These are phyloP conservation scores for Penicillium angulare DNA, from an alignment of 495 filamentous ascomycete species.

Conservation along the genomic window DNA sequence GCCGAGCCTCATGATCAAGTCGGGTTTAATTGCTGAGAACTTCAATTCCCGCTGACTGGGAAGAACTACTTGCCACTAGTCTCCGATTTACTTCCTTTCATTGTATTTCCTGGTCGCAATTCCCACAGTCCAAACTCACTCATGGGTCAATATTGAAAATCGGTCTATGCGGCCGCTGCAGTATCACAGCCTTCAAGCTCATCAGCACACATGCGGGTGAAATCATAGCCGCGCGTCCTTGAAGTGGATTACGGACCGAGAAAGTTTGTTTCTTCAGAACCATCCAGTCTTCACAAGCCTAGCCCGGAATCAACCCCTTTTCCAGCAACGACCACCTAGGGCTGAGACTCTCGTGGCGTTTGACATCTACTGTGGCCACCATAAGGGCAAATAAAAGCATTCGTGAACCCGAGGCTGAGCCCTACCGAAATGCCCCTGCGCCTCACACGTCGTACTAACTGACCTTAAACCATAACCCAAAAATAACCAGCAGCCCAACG, in stretches of 20 bases:
- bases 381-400: neutral
- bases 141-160: neutral
- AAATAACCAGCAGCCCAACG: no score
- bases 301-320: conserved; percentile 6
- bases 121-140: no score
- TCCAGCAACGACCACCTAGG: conserved; percentile 18
- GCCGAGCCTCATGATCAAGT: neutral
- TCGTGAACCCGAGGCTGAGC: conserved; percentile 18
- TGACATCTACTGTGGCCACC: no score
- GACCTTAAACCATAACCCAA: neutral
- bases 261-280: conserved; percentile 10
- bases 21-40: neutral
- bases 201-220: neutral
- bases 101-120: neutral
- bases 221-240: conserved; percentile 12
- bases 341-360: conserved; percentile 16
- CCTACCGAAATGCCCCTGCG: conserved; percentile 8
- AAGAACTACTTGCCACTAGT: neutral
- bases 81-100: neutral
- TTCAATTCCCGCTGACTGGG: neutral
- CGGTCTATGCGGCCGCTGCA: neutral
- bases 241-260: conserved; percentile 18
- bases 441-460: no score
- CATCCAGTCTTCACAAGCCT: neutral
- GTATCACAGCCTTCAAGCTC: neutral